Evolutionary conservation across 352 stramenopile species (phyloP).

Genomic region (Halophytophthora polymorphica): DNA sequence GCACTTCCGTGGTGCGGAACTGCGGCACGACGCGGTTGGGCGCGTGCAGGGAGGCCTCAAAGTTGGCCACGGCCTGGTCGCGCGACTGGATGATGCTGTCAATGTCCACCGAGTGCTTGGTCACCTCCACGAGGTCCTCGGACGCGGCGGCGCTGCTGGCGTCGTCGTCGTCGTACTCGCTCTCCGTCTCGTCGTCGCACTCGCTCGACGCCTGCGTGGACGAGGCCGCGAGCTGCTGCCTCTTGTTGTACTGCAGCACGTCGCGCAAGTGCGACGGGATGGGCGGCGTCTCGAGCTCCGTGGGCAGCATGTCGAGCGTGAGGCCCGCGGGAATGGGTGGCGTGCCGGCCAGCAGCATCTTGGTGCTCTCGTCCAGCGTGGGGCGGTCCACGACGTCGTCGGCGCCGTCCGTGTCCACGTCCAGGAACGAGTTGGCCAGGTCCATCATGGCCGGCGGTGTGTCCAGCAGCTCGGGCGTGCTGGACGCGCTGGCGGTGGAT

Average conservation of each 20-base stretch:
- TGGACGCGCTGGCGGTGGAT: slow-evolving; percentile 23
- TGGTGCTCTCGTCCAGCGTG: slow-evolving; percentile 37
- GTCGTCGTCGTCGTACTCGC: slow-evolving; percentile 29
- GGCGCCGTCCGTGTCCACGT: slow-evolving; percentile 44
- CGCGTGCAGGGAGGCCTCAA: slow-evolving; percentile 38
- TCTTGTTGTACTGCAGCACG: slow-evolving; percentile 22
- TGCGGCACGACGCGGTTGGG: slow-evolving; percentile 15
- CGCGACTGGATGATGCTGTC: slow-evolving; percentile 34
- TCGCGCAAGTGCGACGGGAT: slow-evolving; percentile 31
- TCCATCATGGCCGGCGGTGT: slow-evolving; percentile 30
- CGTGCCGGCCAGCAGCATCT: slow-evolving; percentile 34
- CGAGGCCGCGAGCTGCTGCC: slow-evolving; percentile 12
- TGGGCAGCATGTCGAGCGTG: slow-evolving; percentile 46
- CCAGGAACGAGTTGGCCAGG: slow-evolving; percentile 47
- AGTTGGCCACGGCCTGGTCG: slow-evolving; percentile 27
- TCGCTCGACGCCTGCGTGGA: slow-evolving; percentile 14
- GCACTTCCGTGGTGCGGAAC: slow-evolving; percentile 35
- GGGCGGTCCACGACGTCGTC: slow-evolving; percentile 39
- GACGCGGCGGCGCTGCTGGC: slow-evolving; percentile 33
- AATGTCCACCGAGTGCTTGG: slow-evolving; percentile 36
- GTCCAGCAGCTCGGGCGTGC: slow-evolving; percentile 22
- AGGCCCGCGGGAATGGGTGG: slow-evolving; percentile 48
- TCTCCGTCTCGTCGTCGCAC: slow-evolving; percentile 25
- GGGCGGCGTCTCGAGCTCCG: slow-evolving; percentile 31
- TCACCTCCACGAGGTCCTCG: slow-evolving; percentile 21